These are phyloP conservation scores for Solanum aculeatissimum DNA, from an alignment of 305 asterid species.

Conservation along the genomic window DNA sequence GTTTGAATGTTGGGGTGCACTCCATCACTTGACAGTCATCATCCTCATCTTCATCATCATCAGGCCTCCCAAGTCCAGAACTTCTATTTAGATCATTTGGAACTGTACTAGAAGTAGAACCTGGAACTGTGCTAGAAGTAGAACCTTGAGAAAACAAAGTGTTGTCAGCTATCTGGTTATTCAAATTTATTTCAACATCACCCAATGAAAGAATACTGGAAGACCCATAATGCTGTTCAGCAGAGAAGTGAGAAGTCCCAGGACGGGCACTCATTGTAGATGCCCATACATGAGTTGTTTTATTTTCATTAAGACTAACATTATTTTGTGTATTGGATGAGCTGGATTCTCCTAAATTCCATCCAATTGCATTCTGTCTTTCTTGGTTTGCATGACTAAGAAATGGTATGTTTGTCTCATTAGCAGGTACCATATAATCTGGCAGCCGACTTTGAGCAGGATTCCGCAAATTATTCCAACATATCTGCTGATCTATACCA, in stretches of 20 bases:
- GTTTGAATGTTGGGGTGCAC: conserved; percentile 22
- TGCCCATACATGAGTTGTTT: conserved; percentile 33
- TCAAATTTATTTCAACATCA: conserved; percentile 20
- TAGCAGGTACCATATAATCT: conserved; percentile 33
- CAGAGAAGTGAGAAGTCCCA: conserved; percentile 25
- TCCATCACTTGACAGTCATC: conserved; percentile 43
- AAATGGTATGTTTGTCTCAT: conserved; percentile 19
- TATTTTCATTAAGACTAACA: conserved; percentile 28
- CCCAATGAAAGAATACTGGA: conserved; percentile 33
- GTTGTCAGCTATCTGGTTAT: conserved; percentile 15
- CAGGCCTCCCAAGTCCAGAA: conserved; percentile 23
- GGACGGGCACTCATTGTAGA: conserved; percentile 13
- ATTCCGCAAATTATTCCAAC: conserved; percentile 49
- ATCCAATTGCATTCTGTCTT: conserved; percentile 28
- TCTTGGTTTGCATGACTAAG: conserved; percentile 29
- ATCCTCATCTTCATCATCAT: conserved; percentile 31
- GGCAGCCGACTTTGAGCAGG: conserved; percentile 42
- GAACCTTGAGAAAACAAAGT: conserved; percentile 24
- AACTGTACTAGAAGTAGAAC: conserved; percentile 21
- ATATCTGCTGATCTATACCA: conserved; percentile 50
- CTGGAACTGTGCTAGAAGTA: conserved; percentile 21
- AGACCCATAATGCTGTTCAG: conserved; percentile 23
- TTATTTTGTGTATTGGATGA: conserved; percentile 34
- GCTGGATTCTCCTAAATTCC: conserved; percentile 67
- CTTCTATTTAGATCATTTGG: conserved; percentile 45